Evolutionary conservation across 2,329 filamentous ascomycete genomes (phyloP), one percentile per base, ranked within the genome.

Genomic region (Fusarium haematococcum): DNA sequence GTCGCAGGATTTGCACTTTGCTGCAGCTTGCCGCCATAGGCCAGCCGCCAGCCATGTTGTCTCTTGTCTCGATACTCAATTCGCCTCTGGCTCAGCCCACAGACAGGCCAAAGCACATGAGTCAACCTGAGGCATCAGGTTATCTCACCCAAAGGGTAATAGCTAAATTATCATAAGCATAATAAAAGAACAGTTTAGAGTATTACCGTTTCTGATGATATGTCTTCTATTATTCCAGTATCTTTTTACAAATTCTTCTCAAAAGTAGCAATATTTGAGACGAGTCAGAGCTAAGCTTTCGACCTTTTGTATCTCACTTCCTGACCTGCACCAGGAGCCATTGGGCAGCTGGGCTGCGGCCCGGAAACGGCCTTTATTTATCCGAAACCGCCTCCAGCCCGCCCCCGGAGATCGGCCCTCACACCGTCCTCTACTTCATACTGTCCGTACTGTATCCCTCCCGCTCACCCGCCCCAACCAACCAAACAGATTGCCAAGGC

Each of bases 401-500:
- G 20, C 41, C 41, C 58, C 52, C 67, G 68, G 68, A 66, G 35
- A 35, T 71, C 68, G 63, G 71, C 43, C 48, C 43, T 48, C 35
- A 35, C 10, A 54, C 59, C 10, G 60, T 56, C 67, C 71, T 75
- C 68, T 60, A 65, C 20, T 33, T 56, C 33, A 32, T 56, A 37
- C 45, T 35, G 33, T 45, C 57, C 58, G 56, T 52, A 30, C 43
- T 48, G 41, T 27, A 20, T 20, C 39, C 27, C 41, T 30, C 33
- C 60, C 23, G 43, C 27, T 43, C 45, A 41, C 48, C 61, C 61
- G 48, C 61, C n/a, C 52, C 41, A 58, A 50, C 63, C 72, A 73
- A 74, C 62, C 72, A 75, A 33, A 67, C 45, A 45, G n/a, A 43
- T 62, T 45, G 59, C 64, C 68, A 72, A 74, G 65, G 13, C 65